These are phyloP conservation scores for Penicillium sp. DNA, from an alignment of 2,329 filamentous ascomycete species.

Conservation along the genomic window DNA sequence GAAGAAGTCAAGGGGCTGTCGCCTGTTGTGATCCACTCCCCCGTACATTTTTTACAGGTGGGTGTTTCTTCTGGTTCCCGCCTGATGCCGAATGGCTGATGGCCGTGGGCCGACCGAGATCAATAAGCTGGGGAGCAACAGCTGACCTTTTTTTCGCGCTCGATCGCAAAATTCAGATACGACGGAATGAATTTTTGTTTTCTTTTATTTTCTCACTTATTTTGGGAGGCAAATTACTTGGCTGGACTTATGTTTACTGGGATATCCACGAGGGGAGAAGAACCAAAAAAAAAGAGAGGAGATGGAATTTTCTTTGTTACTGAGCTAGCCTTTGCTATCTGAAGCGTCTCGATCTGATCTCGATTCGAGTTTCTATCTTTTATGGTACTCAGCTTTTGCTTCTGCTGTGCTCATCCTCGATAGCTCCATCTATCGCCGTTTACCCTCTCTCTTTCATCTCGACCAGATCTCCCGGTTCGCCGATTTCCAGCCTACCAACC, in stretches of 20 bases:
- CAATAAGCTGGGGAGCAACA: background rate
- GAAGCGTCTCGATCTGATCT: conserved; percentile 19
- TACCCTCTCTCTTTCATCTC: too few relatives aligned
- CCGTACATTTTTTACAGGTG: conserved; percentile 25
- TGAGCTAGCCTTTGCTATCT: conserved; percentile 29
- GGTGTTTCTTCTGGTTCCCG: conserved; percentile 8
- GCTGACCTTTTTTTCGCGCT: background rate
- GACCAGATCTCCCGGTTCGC: background rate
- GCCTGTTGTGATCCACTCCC: conserved; percentile 63
- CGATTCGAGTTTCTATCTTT: background rate
- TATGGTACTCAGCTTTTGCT: conserved; percentile 4
- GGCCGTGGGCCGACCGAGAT: background rate
- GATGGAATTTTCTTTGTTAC: conserved; percentile 13
- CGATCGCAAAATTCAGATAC: conserved; percentile 26
- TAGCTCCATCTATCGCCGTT: background rate
- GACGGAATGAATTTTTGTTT: conserved; percentile 37
- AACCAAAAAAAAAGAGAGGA: conserved; percentile 6
- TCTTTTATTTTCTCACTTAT: conserved; percentile 28
- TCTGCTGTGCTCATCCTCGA: conserved; percentile 7
- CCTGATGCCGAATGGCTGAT: background rate
- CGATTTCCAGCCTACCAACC: background rate
- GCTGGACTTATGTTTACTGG: conserved; percentile 21
- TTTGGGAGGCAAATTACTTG: conserved; percentile 23
- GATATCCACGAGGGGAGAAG: conserved; percentile 21
- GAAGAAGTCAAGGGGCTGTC: conserved; percentile 73